A percentile compares a stretch with the other conserved stretches of the same genome.
Conservation (phyloP, 2,329 filamentous ascomycete species). For the Pseudogymnoascus sp. region DNA sequence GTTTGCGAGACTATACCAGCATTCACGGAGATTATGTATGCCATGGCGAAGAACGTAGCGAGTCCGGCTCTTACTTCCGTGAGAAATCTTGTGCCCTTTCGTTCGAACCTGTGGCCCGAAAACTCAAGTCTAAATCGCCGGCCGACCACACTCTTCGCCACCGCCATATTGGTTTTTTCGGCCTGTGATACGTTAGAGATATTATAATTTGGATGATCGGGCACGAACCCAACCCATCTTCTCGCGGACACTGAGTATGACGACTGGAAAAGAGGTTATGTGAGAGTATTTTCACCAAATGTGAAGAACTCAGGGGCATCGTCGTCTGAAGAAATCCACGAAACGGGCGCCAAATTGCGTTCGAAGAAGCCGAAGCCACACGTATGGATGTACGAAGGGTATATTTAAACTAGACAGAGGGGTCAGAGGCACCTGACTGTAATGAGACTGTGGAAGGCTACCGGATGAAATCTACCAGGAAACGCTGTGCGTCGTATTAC, state of each 20-base stretch:
- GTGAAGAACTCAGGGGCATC: neutral
- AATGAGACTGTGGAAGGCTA: neutral
- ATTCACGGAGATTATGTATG: slow-evolving; percentile 58
- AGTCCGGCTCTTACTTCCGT: slow-evolving; percentile 78
- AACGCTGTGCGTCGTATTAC: neutral
- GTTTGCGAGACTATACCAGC: slow-evolving; percentile 17
- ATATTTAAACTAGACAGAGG: neutral
- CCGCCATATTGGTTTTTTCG: slow-evolving; percentile 19
- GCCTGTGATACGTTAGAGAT: neutral
- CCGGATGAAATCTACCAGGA: neutral
- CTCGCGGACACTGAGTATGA: neutral
- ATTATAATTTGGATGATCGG: neutral
- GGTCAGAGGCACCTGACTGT: neutral
- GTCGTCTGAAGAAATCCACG: neutral
- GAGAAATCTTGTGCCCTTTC: slow-evolving; percentile 62
- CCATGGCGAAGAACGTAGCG: slow-evolving; percentile 62
- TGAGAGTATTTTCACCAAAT: neutral
- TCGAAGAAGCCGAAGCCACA: neutral
- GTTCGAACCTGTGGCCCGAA: slow-evolving; percentile 54
- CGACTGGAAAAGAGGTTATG: neutral
- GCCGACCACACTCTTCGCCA: slow-evolving; percentile 59
- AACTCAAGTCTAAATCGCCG: slow-evolving; percentile 73
- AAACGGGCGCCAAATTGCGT: neutral
- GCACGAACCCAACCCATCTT: slow-evolving; percentile 2
- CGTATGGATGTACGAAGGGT: neutral